phyloP scores from a whole-genome alignment of 1,139 yeast genomes.

The Pneumocystis oryctolagi region DNA sequence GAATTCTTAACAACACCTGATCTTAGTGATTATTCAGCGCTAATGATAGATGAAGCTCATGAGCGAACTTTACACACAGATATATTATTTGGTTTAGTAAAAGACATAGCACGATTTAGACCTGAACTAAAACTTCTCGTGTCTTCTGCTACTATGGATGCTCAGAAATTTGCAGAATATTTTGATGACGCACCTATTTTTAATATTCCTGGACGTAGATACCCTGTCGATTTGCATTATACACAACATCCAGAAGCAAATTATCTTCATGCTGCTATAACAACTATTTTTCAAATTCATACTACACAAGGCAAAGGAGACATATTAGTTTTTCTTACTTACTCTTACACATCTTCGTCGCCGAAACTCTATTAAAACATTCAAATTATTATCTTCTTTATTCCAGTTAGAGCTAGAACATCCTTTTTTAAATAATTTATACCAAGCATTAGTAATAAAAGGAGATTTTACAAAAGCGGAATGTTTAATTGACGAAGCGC shows the following conservation, averaged over 20 bases:
- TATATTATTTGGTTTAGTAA: conserved; percentile 65
- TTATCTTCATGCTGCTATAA: conserved; percentile 74
- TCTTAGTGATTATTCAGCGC: conserved; percentile 51
- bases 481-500: background rate
- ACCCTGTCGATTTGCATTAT: conserved; percentile 75
- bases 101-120: conserved; percentile 49
- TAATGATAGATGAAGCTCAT: conserved; percentile 95
- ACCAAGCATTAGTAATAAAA: background rate
- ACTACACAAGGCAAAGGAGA: conserved; percentile 46
- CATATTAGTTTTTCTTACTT: conserved; percentile 62
- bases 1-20: conserved; percentile 71
- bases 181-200: conserved; percentile 69
- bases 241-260: conserved; percentile 82
- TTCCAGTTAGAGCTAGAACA: background rate
- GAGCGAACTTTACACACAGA: conserved; percentile 91
- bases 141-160: conserved; percentile 91
- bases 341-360: conserved; percentile 1
- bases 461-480: background rate
- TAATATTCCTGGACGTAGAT: conserved; percentile 68
- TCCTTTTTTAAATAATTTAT: background rate
- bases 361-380: background rate
- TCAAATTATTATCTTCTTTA: background rate
- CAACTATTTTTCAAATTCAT: conserved; percentile 68
- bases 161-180: conserved; percentile 65
- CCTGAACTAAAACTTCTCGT: conserved; percentile 59